Conservation (phyloP, 139 green algal genomes). For the Coelastrella sp. region DNA sequence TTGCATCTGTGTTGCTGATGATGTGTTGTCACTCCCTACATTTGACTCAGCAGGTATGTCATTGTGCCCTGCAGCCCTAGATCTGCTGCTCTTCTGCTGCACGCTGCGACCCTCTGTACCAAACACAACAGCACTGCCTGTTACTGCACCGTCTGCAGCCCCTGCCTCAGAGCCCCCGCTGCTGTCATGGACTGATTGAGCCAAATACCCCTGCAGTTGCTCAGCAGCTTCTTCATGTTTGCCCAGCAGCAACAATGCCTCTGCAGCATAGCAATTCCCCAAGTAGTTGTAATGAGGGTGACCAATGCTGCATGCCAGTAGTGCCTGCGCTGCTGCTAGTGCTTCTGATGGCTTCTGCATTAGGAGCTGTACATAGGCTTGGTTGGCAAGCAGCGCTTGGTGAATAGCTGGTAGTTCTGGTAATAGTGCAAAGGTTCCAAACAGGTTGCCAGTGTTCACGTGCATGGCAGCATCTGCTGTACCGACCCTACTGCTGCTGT, state of each 20-base stretch:
- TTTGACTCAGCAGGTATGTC: no score
- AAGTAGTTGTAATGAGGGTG: slow-evolving; percentile 35
- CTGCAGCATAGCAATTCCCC: slow-evolving; percentile 44
- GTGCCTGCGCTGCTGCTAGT: slow-evolving; percentile 44
- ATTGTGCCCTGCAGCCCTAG: background rate
- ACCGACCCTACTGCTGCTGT: no score
- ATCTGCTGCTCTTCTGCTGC: background rate
- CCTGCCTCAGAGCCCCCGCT: background rate
- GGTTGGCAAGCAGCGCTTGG: slow-evolving; percentile 56
- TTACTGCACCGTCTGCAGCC: background rate
- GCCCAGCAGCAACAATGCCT: slow-evolving; percentile 41
- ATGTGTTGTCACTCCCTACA: background rate
- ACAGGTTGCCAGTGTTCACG: background rate
- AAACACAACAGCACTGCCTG: no score
- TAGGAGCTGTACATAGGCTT: slow-evolving; percentile 54
- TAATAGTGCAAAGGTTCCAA: slow-evolving; percentile 23
- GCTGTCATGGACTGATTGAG: background rate
- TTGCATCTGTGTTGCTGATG: background rate
- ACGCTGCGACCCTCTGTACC: no score
- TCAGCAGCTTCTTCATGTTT: slow-evolving; percentile 22
- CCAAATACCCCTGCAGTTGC: slow-evolving; percentile 33
- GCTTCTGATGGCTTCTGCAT: slow-evolving; percentile 40
- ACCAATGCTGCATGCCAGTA: slow-evolving; percentile 44
- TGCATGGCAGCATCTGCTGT: no score
- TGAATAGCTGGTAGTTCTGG: slow-evolving; percentile 35